These are phyloP conservation scores for Perilla frutescens DNA, from an alignment of 257 asterid species.

Conservation along the genomic window DNA sequence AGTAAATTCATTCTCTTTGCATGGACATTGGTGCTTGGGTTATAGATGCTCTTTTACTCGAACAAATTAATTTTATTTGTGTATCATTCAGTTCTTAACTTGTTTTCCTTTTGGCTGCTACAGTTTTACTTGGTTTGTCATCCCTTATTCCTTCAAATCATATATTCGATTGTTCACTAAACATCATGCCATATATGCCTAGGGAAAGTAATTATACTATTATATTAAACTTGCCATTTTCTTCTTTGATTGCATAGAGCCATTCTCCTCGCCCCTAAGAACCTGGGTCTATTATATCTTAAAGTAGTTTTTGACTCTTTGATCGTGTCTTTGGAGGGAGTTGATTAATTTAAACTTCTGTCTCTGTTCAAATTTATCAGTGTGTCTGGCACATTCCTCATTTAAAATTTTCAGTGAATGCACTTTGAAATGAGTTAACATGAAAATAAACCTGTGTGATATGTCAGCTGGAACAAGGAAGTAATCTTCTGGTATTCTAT, in stretches of 20 bases:
- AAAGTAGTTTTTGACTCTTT: not conserved
- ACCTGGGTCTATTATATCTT: not conserved
- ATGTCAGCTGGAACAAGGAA: slow-evolving; percentile 7
- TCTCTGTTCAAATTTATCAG: not conserved
- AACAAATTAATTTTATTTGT: too few species aligned
- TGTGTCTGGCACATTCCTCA: not conserved
- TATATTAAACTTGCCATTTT: not conserved
- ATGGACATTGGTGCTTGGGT: not conserved
- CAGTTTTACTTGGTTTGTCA: not conserved
- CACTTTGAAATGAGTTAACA: not conserved
- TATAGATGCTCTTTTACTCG: not conserved
- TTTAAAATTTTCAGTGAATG: slow-evolving; percentile 7
- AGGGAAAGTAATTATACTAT: not conserved
- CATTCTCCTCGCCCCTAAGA: not conserved
- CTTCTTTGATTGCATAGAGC: not conserved
- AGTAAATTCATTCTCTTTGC: not conserved
- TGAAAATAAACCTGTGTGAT: not conserved
- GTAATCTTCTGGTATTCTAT: not conserved
- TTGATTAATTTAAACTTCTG: not conserved
- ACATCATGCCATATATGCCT: not conserved
- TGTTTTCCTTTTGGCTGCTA: not conserved
- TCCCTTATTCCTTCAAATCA: not conserved
- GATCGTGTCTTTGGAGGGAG: not conserved
- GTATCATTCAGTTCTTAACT: not conserved
- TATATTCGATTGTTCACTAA: not conserved